These are phyloP conservation scores for Oryza coarctata DNA, from an alignment of 176 grass and related monocot genomes.

Conservation along the genomic window DNA sequence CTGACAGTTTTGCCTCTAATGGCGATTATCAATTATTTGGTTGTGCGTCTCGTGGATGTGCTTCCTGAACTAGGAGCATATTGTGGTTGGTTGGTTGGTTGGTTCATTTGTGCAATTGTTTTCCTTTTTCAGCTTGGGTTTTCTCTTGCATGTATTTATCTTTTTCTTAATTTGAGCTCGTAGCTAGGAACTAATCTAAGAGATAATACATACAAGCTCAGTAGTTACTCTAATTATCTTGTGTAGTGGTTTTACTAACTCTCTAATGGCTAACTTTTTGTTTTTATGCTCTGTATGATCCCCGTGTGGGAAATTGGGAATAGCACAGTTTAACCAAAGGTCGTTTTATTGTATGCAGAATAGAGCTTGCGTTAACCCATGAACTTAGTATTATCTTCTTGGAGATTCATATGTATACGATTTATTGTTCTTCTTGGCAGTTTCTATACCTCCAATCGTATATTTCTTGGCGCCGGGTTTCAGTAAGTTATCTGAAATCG, in stretches of 20 bases:
- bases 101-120: neutral
- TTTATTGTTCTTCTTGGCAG: neutral
- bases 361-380: neutral
- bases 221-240: neutral
- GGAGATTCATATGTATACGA: neutral
- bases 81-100: neutral
- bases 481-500: neutral
- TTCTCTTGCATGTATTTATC: neutral
- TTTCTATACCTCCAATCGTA: neutral
- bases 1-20: neutral
- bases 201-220: neutral
- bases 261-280: neutral
- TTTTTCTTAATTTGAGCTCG: neutral
- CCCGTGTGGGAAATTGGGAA: neutral
- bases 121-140: neutral
- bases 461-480: neutral
- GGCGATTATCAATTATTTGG: neutral
- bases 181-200: neutral
- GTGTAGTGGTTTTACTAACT: neutral
- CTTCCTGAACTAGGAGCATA: neutral
- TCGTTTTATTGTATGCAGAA: slow-evolving; percentile 55
- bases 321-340: neutral
- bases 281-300: neutral
- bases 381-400: neutral
- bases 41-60: neutral